Percentiles rank a stretch among this genome's conserved stretches.
These are phyloP conservation scores for Dicorynia guianensis DNA, from an alignment of 306 rosid genomes.

Conservation along the genomic window DNA sequence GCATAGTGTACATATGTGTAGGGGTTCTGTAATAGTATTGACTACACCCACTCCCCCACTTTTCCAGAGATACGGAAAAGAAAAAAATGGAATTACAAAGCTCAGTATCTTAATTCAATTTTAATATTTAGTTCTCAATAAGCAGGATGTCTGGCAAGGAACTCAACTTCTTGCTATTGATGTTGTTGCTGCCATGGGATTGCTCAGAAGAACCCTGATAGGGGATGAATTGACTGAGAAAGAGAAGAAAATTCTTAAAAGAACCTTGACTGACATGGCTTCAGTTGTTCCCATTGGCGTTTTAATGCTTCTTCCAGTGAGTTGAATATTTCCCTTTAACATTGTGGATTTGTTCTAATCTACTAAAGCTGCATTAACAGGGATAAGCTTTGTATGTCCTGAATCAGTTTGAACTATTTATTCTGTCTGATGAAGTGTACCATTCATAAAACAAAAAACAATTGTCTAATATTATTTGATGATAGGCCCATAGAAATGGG, in stretches of 20 bases:
- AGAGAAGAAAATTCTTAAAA: constrained; percentile 80
- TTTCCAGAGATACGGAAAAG: too few relatives aligned
- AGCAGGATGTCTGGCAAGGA: constrained; percentile 99
- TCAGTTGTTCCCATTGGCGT: constrained; percentile 95
- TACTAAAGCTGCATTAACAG: constrained; percentile 23
- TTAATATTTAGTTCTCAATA: constrained; percentile 28
- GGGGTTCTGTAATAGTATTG: too few relatives aligned
- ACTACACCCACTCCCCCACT: too few relatives aligned
- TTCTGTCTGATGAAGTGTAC: constrained; percentile 12
- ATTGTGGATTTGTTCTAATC: constrained; percentile 16
- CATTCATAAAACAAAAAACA: constrained; percentile 1
- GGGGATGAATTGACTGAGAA: constrained; percentile 94
- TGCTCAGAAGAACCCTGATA: constrained; percentile 73
- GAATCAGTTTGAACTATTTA: neutral
- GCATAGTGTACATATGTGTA: too few relatives aligned
- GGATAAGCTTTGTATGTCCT: neutral
- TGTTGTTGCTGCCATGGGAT: constrained; percentile 74
- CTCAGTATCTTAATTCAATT: too few relatives aligned
- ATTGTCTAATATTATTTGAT: constrained; percentile 23
- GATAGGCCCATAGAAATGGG: neutral
- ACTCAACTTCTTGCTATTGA: constrained; percentile 95
- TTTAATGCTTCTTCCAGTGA: constrained; percentile 97
- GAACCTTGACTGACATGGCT: constrained; percentile 94
- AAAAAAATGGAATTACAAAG: too few relatives aligned
- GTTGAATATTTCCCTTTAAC: constrained; percentile 41